These are phyloP conservation scores for Alternaria brassicicola DNA, from an alignment of 2,329 filamentous ascomycete species.

Conservation along the genomic window DNA sequence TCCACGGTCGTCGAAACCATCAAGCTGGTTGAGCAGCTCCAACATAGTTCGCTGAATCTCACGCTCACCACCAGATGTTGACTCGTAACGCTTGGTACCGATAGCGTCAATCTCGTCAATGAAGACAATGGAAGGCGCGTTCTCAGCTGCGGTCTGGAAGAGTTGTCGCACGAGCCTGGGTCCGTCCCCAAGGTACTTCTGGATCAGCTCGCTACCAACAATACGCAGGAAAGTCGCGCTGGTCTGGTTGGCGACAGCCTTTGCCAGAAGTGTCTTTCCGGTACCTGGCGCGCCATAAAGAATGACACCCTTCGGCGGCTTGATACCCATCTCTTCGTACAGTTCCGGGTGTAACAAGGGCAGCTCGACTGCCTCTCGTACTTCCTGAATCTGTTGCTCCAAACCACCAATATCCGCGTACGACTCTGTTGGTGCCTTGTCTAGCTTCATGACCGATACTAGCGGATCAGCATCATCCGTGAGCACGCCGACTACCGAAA, in stretches of 20 bases:
- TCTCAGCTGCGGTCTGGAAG: slow-evolving; percentile 94
- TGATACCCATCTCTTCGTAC: slow-evolving; percentile 99
- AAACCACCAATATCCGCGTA: slow-evolving; percentile 98
- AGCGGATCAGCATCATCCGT: slow-evolving; percentile 95
- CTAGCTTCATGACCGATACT: slow-evolving; percentile 98
- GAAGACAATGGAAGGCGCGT: slow-evolving; percentile 96
- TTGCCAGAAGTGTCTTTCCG: slow-evolving; percentile 93
- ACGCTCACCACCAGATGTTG: slow-evolving; percentile 92
- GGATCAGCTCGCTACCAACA: slow-evolving; percentile 94
- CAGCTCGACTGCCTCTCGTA: slow-evolving; percentile 94
- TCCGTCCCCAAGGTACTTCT: slow-evolving; percentile 97
- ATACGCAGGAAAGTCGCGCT: slow-evolving; percentile 97
- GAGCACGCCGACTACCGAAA: slow-evolving; percentile 95
- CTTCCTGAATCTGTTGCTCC: slow-evolving; percentile 95
- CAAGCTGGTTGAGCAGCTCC: slow-evolving; percentile 95
- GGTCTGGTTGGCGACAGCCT: slow-evolving; percentile 98
- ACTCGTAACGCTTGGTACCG: slow-evolving; percentile 98
- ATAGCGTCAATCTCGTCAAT: slow-evolving; percentile 99
- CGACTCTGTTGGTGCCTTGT: slow-evolving; percentile 97
- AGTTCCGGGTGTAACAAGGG: slow-evolving; percentile 94
- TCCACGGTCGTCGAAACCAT: slow-evolving; percentile 97
- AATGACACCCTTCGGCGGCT: slow-evolving; percentile 98
- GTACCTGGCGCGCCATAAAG: slow-evolving; percentile 97
- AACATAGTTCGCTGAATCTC: slow-evolving; percentile 99
- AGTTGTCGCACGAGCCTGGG: slow-evolving; percentile 93